Percentiles rank a stretch among this genome's conserved stretches.
Evolutionary conservation across 2,329 filamentous ascomycete species (phyloP).

Genomic region (Venturia oleaginea): DNA sequence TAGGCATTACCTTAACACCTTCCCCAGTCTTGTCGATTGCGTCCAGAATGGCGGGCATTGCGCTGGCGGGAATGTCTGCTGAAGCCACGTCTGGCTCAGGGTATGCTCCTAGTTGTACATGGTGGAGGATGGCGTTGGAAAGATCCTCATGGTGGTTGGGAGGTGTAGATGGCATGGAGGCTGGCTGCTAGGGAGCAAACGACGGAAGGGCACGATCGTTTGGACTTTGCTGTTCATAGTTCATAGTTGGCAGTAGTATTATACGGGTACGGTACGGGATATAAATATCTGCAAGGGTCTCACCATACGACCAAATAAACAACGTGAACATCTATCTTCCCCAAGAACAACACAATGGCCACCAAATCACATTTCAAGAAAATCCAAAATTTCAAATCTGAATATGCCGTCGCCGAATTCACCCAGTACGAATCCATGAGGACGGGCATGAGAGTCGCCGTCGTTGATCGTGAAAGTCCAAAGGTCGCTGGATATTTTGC

Average conservation of each 20-base stretch:
- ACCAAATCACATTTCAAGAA: constrained; percentile 53
- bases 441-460: constrained; percentile 89
- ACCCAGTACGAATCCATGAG: constrained; percentile 93
- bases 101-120: constrained; percentile 48
- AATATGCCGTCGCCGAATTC: constrained; percentile 81
- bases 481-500: constrained; percentile 93
- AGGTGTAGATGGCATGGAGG: constrained; percentile 18
- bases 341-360: no score
- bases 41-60: constrained; percentile 41
- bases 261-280: neutral
- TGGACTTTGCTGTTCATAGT: neutral
- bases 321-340: no score
- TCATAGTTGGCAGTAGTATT: neutral
- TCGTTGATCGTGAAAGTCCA: constrained; percentile 87
- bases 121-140: constrained; percentile 55
- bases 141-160: constrained; percentile 26
- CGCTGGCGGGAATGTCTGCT: constrained; percentile 39
- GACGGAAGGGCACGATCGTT: neutral
- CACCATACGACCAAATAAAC: no score
- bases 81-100: constrained; percentile 49
- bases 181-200: neutral
- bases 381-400: constrained; percentile 75
- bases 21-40: constrained; percentile 43
- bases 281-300: neutral
- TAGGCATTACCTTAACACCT: constrained; percentile 39